Conservation (phyloP, 2,329 filamentous ascomycete genomes). For the Pyrenochaeta sp. region DNA sequence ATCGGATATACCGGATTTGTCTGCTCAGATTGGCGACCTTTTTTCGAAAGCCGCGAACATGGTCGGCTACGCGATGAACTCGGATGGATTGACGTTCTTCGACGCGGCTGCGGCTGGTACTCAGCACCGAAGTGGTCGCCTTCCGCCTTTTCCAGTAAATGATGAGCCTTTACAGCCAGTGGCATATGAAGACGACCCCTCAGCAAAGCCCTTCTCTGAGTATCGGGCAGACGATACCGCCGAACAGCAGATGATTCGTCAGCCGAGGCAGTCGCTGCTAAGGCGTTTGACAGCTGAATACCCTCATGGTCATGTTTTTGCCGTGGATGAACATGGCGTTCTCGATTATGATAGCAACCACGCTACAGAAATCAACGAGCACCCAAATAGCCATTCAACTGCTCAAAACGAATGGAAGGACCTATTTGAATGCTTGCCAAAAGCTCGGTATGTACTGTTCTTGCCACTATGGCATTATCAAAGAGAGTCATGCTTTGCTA, state of each 20-base stretch:
- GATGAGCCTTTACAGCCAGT: too few relatives aligned
- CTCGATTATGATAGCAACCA: conserved; percentile 3
- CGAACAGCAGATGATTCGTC: background rate
- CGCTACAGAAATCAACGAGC: too few relatives aligned
- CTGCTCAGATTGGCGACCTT: conserved; percentile 6
- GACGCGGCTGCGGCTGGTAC: background rate
- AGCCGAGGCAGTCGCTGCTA: conserved; percentile 11
- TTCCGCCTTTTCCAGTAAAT: too few relatives aligned
- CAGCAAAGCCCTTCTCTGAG: conserved; percentile 8
- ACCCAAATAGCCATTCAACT: background rate
- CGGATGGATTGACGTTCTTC: conserved; percentile 16
- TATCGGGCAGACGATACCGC: conserved; percentile 5
- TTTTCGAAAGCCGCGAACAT: conserved; percentile 12
- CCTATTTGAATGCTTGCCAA: conserved; percentile 12
- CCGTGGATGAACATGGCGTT: conserved; percentile 12
- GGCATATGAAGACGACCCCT: background rate
- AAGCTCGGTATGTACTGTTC: conserved; percentile 17
- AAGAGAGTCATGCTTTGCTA: conserved; percentile 28
- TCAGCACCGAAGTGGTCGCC: too few relatives aligned
- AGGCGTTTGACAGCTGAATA: conserved; percentile 14
- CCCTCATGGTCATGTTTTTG: conserved; percentile 16
- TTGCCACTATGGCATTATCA: conserved; percentile 40
- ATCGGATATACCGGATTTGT: too few relatives aligned
- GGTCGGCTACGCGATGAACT: conserved; percentile 15
- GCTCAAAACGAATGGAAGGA: conserved; percentile 6